Conservation (phyloP, 257 asterid genomes). For the Leptodermis oblonga region DNA sequence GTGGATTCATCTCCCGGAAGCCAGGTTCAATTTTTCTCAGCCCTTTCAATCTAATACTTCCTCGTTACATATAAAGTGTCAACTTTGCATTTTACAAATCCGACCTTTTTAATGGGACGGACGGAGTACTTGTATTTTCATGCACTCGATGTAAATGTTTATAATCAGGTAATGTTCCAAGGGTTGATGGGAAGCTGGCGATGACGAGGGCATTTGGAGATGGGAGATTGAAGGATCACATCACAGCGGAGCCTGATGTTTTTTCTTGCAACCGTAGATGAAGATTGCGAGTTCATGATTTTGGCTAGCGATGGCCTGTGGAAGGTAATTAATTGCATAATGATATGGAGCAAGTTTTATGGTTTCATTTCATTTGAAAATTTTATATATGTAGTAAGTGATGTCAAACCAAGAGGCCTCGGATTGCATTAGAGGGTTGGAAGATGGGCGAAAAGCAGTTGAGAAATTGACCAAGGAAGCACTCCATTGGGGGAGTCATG, state of each 20-base stretch:
- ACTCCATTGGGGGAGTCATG: slow-evolving; percentile 35
- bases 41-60: background rate
- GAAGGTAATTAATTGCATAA: slow-evolving; percentile 30
- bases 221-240: slow-evolving; percentile 39
- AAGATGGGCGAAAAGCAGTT: slow-evolving; percentile 33
- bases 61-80: too few relatives aligned
- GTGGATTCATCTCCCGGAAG: slow-evolving; percentile 37
- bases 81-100: too few relatives aligned
- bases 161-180: slow-evolving; percentile 41
- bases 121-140: too few relatives aligned
- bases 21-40: slow-evolving; percentile 21
- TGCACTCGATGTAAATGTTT: too few relatives aligned
- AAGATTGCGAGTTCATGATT: slow-evolving; percentile 23
- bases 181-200: slow-evolving; percentile 49
- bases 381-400: slow-evolving; percentile 21
- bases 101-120: too few relatives aligned
- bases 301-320: slow-evolving; percentile 62
- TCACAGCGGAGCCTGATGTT: slow-evolving; percentile 37
- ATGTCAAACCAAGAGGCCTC: slow-evolving; percentile 41
- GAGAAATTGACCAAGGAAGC: slow-evolving; percentile 35
- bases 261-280: slow-evolving; percentile 16
- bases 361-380: background rate
- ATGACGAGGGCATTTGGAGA: slow-evolving; percentile 65
- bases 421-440: slow-evolving; percentile 27
- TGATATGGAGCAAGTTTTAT: background rate